These are phyloP conservation scores for Phytophthora citricola DNA, from an alignment of 352 stramenopile genomes.

Conservation along the genomic window DNA sequence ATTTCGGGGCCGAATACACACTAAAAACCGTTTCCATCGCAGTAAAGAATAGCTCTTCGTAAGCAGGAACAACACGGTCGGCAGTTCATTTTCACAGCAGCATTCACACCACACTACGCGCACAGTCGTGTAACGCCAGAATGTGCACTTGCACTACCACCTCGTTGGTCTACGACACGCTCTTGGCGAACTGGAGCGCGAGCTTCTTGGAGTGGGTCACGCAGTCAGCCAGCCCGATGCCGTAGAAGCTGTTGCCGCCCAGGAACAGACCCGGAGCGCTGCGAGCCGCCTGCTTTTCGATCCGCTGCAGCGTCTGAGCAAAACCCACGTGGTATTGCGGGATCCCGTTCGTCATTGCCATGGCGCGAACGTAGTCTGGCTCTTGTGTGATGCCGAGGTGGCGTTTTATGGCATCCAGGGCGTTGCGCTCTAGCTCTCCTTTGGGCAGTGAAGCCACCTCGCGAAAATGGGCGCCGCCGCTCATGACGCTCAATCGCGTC, in stretches of 20 bases:
- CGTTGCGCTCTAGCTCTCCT: constrained; percentile 63
- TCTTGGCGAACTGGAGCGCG: constrained; percentile 71
- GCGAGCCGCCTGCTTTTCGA: constrained; percentile 55
- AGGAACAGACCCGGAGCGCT: constrained; percentile 59
- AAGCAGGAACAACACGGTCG: constrained; percentile 5
- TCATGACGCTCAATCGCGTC: constrained; percentile 88
- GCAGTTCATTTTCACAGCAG: constrained; percentile 17
- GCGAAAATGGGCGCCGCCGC: constrained; percentile 78
- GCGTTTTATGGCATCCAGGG: constrained; percentile 68
- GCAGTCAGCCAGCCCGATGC: constrained; percentile 84
- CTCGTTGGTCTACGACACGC: constrained; percentile 26
- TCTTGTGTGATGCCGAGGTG: constrained; percentile 71
- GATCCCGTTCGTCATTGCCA: constrained; percentile 72
- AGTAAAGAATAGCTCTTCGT: neutral
- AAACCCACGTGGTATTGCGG: constrained; percentile 90
- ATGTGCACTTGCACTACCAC: constrained; percentile 18
- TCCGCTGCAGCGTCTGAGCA: constrained; percentile 56
- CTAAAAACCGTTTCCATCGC: constrained; percentile 29
- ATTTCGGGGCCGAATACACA: neutral
- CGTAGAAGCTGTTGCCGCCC: constrained; percentile 89
- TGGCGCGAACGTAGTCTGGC: constrained; percentile 64
- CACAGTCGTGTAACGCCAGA: constrained; percentile 11
- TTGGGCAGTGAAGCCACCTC: constrained; percentile 53
- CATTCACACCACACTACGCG: constrained; percentile 1
- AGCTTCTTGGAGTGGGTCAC: constrained; percentile 87